Percentiles rank a stretch among this genome's conserved stretches.
phyloP scores from a whole-genome alignment of 108 stramenopile genomes.

The Seminavis robusta region DNA sequence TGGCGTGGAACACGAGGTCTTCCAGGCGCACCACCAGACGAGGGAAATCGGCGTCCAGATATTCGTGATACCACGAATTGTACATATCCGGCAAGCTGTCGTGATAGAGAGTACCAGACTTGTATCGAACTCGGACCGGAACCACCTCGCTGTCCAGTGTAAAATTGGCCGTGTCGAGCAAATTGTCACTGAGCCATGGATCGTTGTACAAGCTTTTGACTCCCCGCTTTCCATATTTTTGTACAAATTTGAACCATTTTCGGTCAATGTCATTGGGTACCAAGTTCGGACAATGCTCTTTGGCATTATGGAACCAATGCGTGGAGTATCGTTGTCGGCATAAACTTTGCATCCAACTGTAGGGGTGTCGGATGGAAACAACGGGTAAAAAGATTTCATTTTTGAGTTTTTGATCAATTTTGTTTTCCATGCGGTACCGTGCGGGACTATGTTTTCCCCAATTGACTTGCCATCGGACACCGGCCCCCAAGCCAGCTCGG shows the following conservation, averaged over 20 bases:
- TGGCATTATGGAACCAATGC: too few species aligned
- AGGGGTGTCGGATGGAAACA: constrained; percentile 70
- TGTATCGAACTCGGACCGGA: constrained; percentile 25
- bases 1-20: constrained; percentile 68
- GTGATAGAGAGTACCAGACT: constrained; percentile 21
- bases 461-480: constrained; percentile 54
- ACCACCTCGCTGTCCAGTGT: constrained; percentile 6
- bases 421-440: constrained; percentile 26
- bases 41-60: constrained; percentile 62
- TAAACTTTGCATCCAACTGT: constrained; percentile 74
- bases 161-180: constrained; percentile 25
- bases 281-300: constrained; percentile 68
- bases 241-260: constrained; percentile 17
- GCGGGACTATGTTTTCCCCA: constrained; percentile 81
- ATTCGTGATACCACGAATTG: constrained; percentile 71
- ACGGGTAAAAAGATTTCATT: constrained; percentile 51
- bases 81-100: constrained; percentile 54
- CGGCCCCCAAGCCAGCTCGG: constrained; percentile 16
- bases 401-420: constrained; percentile 15
- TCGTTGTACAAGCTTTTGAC: too few species aligned
- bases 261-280: constrained; percentile 48
- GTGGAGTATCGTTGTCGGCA: constrained; percentile 61
- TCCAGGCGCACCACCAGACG: constrained; percentile 77
- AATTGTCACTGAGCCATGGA: constrained; percentile 16
- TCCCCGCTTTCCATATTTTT: too few species aligned